Conservation (phyloP, 2,329 filamentous ascomycete species). For the Phialophora expanda region DNA sequence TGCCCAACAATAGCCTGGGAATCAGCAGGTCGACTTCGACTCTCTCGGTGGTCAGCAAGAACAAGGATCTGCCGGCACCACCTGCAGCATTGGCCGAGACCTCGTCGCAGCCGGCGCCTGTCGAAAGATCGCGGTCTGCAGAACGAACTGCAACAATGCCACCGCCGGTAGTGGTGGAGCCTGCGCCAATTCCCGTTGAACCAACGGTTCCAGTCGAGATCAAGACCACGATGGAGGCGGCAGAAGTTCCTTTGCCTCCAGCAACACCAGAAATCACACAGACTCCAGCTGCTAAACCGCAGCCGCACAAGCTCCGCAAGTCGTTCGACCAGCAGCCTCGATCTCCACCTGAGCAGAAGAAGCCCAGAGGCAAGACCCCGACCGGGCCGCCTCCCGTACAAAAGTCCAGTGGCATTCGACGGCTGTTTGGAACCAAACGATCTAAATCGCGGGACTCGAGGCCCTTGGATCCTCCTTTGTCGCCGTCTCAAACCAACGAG, state of each 20-base stretch:
- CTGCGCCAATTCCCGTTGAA: slow-evolving; percentile 39
- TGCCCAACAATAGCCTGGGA: slow-evolving; percentile 46
- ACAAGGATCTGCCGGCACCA: slow-evolving; percentile 36
- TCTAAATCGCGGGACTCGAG: slow-evolving; percentile 29
- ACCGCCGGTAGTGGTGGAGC: slow-evolving; percentile 19
- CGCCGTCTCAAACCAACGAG: slow-evolving; percentile 23
- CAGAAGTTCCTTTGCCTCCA: slow-evolving; percentile 45
- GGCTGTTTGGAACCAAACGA: slow-evolving; percentile 37
- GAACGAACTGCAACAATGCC: slow-evolving; percentile 17
- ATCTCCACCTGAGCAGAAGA: slow-evolving; percentile 30
- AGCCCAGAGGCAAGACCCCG: slow-evolving; percentile 27
- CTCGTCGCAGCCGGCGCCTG: slow-evolving; percentile 12
- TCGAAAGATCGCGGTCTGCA: slow-evolving; percentile 31
- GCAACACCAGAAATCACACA: slow-evolving; percentile 28
- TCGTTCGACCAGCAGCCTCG: slow-evolving; percentile 28
- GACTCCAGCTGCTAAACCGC: slow-evolving; percentile 19
- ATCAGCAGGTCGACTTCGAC: slow-evolving; percentile 37
- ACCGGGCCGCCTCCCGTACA: slow-evolving; percentile 34
- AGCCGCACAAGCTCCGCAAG: slow-evolving; percentile 33
- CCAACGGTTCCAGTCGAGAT: slow-evolving; percentile 39
- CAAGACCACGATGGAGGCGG: slow-evolving; percentile 42
- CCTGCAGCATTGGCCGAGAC: slow-evolving; percentile 16
- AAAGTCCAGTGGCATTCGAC: slow-evolving; percentile 35
- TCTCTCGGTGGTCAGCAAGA: slow-evolving; percentile 34
- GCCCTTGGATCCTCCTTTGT: slow-evolving; percentile 20